phyloP scores from a whole-genome alignment of 1,284 basidiomycete species.

The Vanrija humicola region DNA sequence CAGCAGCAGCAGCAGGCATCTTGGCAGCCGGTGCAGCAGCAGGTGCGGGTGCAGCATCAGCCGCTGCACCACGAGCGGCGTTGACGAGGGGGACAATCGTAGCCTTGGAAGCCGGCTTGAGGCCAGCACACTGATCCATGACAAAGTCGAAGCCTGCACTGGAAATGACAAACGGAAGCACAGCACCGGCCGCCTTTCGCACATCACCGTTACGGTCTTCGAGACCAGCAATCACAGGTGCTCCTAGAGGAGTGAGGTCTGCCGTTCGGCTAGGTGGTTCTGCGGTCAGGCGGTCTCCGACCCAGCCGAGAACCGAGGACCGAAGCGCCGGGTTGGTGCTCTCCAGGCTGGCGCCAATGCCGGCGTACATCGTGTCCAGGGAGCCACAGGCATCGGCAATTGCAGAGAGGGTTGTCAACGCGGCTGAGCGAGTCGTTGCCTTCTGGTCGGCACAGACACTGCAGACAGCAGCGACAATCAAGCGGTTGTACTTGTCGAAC shows the following conservation, averaged over 20 bases:
- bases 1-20: slow-evolving; percentile 13
- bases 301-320: slow-evolving; percentile 77
- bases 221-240: slow-evolving; percentile 70
- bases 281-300: slow-evolving; percentile 53
- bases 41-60: slow-evolving; percentile 29
- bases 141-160: slow-evolving; percentile 80
- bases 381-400: slow-evolving; percentile 82
- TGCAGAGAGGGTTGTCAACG: slow-evolving; percentile 70
- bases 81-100: slow-evolving; percentile 86
- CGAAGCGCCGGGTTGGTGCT: slow-evolving; percentile 83
- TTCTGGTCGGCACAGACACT: slow-evolving; percentile 92
- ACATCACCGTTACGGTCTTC: slow-evolving; percentile 92
- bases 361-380: slow-evolving; percentile 73
- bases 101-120: slow-evolving; percentile 87
- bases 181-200: slow-evolving; percentile 79
- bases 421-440: slow-evolving; percentile 75
- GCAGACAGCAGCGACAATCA: slow-evolving; percentile 72
- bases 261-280: slow-evolving; percentile 53
- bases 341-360: slow-evolving; percentile 76
- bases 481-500: slow-evolving; percentile 82
- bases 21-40: slow-evolving; percentile 16
- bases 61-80: slow-evolving; percentile 49
- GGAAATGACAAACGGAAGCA: slow-evolving; percentile 74
- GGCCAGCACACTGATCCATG: slow-evolving; percentile 73
- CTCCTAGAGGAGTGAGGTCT: slow-evolving; percentile 72